phyloP scores from a whole-genome alignment of 148 eudicot genomes.

The Fagopyrum homotropicum region DNA sequence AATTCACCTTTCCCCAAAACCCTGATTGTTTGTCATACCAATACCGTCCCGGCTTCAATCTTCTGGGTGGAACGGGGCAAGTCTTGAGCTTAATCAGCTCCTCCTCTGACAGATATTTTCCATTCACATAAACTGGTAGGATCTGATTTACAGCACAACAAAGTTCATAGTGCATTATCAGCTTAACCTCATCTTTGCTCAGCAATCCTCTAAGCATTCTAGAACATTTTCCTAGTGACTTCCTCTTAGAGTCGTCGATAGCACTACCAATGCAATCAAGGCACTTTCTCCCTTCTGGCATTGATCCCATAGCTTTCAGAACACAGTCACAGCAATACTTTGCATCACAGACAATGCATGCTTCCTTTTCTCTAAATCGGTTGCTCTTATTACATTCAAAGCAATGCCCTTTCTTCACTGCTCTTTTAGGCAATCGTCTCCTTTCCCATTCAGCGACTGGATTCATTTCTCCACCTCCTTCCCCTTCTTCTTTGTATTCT shows the following conservation, averaged over 20 bases:
- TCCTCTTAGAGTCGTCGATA: constrained; percentile 54
- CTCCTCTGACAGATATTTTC: constrained; percentile 28
- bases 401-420: constrained; percentile 56
- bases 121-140: constrained; percentile 57
- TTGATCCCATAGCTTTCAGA: constrained; percentile 84
- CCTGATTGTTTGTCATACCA: constrained; percentile 91
- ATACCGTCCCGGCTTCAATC: constrained; percentile 62
- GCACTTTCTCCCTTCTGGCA: constrained; percentile 96
- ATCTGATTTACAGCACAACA: constrained; percentile 51
- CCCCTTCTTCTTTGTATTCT: neutral
- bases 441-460: neutral
- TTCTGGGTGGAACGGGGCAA: constrained; percentile 62
- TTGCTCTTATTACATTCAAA: constrained; percentile 48
- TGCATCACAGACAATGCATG: constrained; percentile 67
- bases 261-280: constrained; percentile 55
- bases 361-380: constrained; percentile 56
- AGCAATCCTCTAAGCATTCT: constrained; percentile 42
- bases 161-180: constrained; percentile 46
- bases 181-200: constrained; percentile 25
- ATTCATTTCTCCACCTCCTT: neutral
- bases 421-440: constrained; percentile 27
- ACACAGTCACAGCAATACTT: constrained; percentile 64
- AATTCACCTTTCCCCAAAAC: constrained; percentile 84
- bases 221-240: constrained; percentile 50
- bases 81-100: constrained; percentile 47